phyloP scores from a whole-genome alignment of 2,329 filamentous ascomycete genomes.

The Aspergillus hiratsukae region DNA sequence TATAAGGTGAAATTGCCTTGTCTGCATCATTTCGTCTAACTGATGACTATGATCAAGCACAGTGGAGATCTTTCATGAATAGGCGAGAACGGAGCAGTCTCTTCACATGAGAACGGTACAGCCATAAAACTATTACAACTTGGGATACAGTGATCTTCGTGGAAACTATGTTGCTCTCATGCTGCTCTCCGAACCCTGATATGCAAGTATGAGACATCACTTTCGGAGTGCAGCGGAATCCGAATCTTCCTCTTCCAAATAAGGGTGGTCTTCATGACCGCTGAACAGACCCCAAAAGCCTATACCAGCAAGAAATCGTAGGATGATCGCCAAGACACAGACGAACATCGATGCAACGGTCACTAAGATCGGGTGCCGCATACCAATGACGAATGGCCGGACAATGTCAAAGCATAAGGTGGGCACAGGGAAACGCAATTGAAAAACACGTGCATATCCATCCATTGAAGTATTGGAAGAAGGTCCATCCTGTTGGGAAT shows the following conservation, averaged over 20 bases:
- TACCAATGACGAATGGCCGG: background rate
- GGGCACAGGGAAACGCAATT: background rate
- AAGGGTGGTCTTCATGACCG: background rate
- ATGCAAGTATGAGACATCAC: conserved; percentile 1
- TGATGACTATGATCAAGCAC: background rate
- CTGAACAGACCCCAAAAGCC: background rate
- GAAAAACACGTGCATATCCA: background rate
- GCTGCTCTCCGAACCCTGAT: background rate
- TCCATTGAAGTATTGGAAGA: background rate
- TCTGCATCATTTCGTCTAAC: background rate
- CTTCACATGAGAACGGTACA: background rate
- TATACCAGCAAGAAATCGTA: background rate
- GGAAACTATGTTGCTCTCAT: background rate
- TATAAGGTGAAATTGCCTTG: background rate
- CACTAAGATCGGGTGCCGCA: background rate
- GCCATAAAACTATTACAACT: background rate
- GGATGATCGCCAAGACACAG: background rate
- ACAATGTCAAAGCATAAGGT: background rate
- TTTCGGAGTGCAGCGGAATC: background rate
- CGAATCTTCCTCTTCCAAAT: background rate
- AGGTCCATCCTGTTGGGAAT: background rate
- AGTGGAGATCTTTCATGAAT: background rate
- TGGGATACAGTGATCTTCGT: background rate
- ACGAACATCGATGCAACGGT: background rate
- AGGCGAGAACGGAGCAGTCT: background rate